These are phyloP conservation scores for Jatropha multifida DNA, from an alignment of 441 rosid genomes.

Conservation along the genomic window DNA sequence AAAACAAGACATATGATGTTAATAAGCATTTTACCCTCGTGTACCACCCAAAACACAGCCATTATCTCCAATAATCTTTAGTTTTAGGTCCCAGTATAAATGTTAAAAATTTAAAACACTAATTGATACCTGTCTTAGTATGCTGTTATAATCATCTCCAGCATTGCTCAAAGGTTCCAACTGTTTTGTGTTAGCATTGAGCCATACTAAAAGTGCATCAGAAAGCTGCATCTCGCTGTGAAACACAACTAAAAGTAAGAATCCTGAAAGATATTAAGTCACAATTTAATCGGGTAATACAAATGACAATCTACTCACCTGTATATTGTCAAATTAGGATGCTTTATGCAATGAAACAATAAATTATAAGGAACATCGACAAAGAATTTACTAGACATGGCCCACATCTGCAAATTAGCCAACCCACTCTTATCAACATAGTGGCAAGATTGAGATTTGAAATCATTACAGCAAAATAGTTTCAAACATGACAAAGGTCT, in stretches of 20 bases:
- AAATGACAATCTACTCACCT: conserved; percentile 45
- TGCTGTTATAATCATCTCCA: conserved; percentile 32
- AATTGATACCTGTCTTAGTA: conserved; percentile 58
- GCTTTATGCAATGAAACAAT: conserved; percentile 51
- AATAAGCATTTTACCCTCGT: background rate
- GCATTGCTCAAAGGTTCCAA: conserved; percentile 27
- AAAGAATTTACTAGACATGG: conserved; percentile 46
- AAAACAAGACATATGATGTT: background rate
- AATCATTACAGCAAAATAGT: background rate
- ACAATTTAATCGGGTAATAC: conserved; percentile 9
- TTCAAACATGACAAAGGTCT: background rate
- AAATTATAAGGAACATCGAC: conserved; percentile 48
- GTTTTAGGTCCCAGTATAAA: background rate
- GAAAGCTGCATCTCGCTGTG: conserved; percentile 78
- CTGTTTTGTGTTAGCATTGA: conserved; percentile 38
- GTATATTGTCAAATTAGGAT: conserved; percentile 59
- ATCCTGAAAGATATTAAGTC: conserved; percentile 13
- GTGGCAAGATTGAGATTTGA: background rate
- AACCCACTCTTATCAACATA: conserved; percentile 23
- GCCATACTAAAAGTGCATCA: conserved; percentile 69
- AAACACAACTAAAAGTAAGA: conserved; percentile 39
- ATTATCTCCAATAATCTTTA: background rate
- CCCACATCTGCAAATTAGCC: conserved; percentile 58
- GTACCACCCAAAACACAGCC: background rate
- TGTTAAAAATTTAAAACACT: background rate